Conservation (phyloP, 441 rosid genomes). For the Bruguiera hainesii region DNA sequence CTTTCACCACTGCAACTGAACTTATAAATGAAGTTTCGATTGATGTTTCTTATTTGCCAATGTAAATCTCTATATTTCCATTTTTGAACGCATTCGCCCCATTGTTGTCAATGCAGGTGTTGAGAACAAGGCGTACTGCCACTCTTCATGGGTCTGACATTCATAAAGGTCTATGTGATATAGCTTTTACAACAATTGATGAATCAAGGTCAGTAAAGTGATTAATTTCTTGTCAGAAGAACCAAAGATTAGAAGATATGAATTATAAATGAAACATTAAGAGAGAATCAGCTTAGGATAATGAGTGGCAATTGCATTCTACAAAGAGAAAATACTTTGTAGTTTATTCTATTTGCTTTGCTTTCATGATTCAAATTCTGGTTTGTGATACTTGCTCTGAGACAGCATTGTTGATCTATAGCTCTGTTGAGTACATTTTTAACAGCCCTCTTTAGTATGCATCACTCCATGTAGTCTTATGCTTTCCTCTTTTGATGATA, state of each 20-base stretch:
- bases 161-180: constrained; percentile 59
- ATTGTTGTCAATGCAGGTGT: constrained; percentile 43
- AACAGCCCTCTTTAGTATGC: too few species aligned
- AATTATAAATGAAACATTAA: not conserved
- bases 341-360: not conserved
- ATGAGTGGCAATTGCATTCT: not conserved
- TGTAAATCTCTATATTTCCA: too few species aligned
- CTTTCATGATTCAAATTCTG: not conserved
- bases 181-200: constrained; percentile 54
- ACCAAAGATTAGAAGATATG: too few species aligned
- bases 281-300: not conserved
- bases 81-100: not conserved
- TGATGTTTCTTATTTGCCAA: too few species aligned
- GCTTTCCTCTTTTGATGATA: constrained; percentile 25
- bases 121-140: constrained; percentile 48
- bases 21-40: too few species aligned
- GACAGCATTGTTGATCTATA: not conserved
- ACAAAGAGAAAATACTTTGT: not conserved
- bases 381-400: not conserved
- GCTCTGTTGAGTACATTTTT: not conserved
- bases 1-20: too few species aligned
- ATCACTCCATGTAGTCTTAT: not conserved
- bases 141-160: constrained; percentile 50
- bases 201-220: constrained; percentile 53
- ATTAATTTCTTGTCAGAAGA: not conserved